Evolutionary conservation across 768 basidiomycete genomes (phyloP).

Genomic region (Boletellus sp.): DNA sequence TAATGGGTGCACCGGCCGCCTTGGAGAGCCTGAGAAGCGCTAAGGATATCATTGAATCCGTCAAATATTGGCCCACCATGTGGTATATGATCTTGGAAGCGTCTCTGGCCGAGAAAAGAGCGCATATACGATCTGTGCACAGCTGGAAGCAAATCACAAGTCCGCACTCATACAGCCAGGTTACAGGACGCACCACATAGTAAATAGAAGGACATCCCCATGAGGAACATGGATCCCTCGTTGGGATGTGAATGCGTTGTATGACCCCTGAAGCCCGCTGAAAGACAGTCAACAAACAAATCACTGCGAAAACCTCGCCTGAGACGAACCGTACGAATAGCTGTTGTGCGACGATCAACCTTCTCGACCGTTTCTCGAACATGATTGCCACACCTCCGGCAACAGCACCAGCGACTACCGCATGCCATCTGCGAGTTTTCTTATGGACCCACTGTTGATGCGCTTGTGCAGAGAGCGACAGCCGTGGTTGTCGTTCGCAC

Average conservation of each 20-base stretch:
- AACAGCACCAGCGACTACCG: conserved; percentile 71
- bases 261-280: conserved; percentile 87
- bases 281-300: not conserved
- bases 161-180: not conserved
- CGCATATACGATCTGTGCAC: conserved; percentile 82
- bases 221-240: conserved; percentile 71
- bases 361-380: conserved; percentile 67
- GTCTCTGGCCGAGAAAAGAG: conserved; percentile 80
- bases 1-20: conserved; percentile 60
- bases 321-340: conserved; percentile 70
- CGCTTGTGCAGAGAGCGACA: conserved; percentile 61
- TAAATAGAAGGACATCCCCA: conserved; percentile 80
- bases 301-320: not conserved
- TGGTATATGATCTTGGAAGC: conserved; percentile 69
- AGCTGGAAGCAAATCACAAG: conserved; percentile 39
- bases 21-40: conserved; percentile 58
- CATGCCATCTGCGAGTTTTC: conserved; percentile 72
- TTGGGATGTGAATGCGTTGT: conserved; percentile 70
- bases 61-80: conserved; percentile 49
- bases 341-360: conserved; percentile 77
- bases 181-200: conserved; percentile 50
- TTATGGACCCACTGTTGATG: conserved; percentile 63
- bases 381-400: conserved; percentile 71
- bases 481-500: conserved; percentile 41
- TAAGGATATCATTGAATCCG: not conserved